These are phyloP conservation scores for Hyaloscypha variabilis DNA, from an alignment of 495 filamentous ascomycete species.

Conservation along the genomic window DNA sequence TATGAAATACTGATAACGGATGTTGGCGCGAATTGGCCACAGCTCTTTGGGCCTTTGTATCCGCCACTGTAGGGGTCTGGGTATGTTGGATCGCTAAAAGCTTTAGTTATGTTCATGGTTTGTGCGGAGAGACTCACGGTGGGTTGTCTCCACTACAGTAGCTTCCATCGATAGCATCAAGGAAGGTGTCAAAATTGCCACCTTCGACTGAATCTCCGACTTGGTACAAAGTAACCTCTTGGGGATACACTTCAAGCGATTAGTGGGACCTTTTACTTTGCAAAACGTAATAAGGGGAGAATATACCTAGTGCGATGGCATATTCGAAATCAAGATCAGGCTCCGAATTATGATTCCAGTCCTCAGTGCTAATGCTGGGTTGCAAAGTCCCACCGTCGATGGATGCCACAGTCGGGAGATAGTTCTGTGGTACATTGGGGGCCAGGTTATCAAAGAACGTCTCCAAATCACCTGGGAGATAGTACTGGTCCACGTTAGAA, in stretches of 20 bases:
- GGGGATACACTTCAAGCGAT: slow-evolving; percentile 18
- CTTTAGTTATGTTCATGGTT: no score
- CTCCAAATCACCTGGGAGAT: slow-evolving; percentile 16
- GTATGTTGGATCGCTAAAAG: slow-evolving; percentile 10
- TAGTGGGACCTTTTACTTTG: background rate
- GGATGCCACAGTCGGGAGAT: slow-evolving; percentile 15
- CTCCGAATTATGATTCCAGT: slow-evolving; percentile 8
- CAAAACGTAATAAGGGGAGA: background rate
- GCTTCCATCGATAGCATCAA: slow-evolving; percentile 13
- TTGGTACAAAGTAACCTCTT: slow-evolving; percentile 18
- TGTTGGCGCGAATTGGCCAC: background rate
- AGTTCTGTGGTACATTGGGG: background rate
- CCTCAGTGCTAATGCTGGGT: background rate
- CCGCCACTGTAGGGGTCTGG: slow-evolving; percentile 9
- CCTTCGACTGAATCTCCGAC: slow-evolving; percentile 10
- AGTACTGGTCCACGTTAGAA: background rate
- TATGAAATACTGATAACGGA: background rate
- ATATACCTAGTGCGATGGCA: slow-evolving; percentile 17
- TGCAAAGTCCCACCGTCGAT: slow-evolving; percentile 16
- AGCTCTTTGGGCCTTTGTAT: slow-evolving; percentile 18
- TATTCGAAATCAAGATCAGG: slow-evolving; percentile 17
- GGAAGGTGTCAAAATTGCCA: slow-evolving; percentile 7
- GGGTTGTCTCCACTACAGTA: no score
- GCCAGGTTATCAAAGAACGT: slow-evolving; percentile 11
- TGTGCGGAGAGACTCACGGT: no score